Conservation (phyloP, 345 rosid species). For the Crucihimalaya himalaica region DNA sequence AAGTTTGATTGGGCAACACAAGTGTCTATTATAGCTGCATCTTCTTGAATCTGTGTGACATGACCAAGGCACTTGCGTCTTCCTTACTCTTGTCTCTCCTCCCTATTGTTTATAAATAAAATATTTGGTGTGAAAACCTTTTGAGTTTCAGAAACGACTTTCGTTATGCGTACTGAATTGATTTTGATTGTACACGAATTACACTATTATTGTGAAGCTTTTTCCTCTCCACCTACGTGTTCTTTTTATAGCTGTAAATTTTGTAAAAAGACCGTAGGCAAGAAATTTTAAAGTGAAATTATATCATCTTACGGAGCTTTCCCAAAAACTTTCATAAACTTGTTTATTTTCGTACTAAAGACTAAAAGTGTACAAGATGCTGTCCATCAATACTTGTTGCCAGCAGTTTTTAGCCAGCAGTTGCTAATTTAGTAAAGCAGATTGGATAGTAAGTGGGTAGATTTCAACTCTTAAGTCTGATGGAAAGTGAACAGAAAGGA, state of each 20-base stretch:
- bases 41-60: constrained; percentile 43
- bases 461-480: neutral
- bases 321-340: no score
- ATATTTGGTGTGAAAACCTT: constrained; percentile 3
- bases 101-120: constrained; percentile 25
- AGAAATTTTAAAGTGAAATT: no score
- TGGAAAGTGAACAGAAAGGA: neutral
- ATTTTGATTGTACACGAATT: neutral
- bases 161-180: neutral
- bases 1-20: constrained; percentile 36
- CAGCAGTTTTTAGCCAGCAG: no score
- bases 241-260: neutral
- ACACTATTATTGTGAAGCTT: neutral
- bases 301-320: no score
- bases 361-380: no score
- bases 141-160: constrained; percentile 5
- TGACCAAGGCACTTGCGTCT: constrained; percentile 12
- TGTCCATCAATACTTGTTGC: no score
- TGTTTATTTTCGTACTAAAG: no score
- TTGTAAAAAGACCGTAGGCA: neutral
- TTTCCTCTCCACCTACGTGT: neutral
- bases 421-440: neutral
- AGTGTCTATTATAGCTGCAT: constrained; percentile 60
- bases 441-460: neutral
- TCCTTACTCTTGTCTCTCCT: neutral